Conservation (phyloP, 495 filamentous ascomycete genomes). For the Podospora pseudopauciseta region DNA sequence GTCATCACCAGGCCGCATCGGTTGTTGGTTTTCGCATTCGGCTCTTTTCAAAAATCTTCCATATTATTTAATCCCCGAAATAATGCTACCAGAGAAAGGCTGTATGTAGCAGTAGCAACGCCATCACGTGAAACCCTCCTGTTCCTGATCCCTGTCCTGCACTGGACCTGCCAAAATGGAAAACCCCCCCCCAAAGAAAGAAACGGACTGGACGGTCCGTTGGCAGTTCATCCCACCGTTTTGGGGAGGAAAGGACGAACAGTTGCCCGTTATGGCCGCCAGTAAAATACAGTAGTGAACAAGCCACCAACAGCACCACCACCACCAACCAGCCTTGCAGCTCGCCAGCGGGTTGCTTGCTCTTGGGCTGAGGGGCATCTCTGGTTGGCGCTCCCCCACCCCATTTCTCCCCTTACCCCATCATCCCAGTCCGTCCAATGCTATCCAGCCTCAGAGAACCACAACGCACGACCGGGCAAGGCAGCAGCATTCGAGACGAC, state of each 20-base stretch:
- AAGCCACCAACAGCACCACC: background rate
- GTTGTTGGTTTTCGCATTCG: background rate
- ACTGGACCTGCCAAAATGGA: background rate
- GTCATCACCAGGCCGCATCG: background rate
- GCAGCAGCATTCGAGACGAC: slow-evolving; percentile 19
- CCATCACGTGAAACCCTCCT: background rate
- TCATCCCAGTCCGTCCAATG: background rate
- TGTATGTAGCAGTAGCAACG: background rate
- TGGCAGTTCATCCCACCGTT: background rate
- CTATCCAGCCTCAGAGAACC: background rate
- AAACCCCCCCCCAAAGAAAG: background rate
- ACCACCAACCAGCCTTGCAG: background rate
- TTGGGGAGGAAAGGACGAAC: background rate
- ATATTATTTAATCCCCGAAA: background rate
- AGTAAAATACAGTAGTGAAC: background rate
- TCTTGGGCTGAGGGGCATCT: background rate
- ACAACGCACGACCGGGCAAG: slow-evolving; percentile 4
- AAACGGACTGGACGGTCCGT: background rate
- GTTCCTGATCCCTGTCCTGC: background rate
- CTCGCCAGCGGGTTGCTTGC: background rate
- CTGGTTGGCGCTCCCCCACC: background rate
- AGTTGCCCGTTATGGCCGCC: background rate
- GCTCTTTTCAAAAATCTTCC: background rate
- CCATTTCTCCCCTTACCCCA: background rate
- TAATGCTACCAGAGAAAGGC: background rate